phyloP scores from a whole-genome alignment of 805 yeast genomes.

The Saccharomycopsis fermentans region DNA sequence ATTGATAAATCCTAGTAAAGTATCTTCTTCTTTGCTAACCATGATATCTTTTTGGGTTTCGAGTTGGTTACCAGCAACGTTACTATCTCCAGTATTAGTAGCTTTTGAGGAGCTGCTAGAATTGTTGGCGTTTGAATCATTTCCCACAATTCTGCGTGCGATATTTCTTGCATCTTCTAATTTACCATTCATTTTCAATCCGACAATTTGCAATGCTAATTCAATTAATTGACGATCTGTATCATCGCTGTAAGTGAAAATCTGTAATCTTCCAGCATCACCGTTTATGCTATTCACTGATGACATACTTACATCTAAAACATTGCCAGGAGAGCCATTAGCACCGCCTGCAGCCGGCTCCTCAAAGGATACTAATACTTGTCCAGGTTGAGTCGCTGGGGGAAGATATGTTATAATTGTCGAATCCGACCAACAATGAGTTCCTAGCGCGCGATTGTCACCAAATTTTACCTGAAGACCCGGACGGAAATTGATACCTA shows the following conservation, averaged over 20 bases:
- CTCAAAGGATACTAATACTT: slow-evolving; percentile 79
- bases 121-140: slow-evolving; percentile 23
- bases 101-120: slow-evolving; percentile 16
- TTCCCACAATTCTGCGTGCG: slow-evolving; percentile 82
- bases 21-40: slow-evolving; percentile 9
- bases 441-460: slow-evolving; percentile 61
- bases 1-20: not conserved
- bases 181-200: slow-evolving; percentile 92
- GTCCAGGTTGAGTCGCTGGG: slow-evolving; percentile 83
- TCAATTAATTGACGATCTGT: slow-evolving; percentile 92
- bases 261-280: slow-evolving; percentile 29
- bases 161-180: slow-evolving; percentile 91
- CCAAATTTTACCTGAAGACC: slow-evolving; percentile 86
- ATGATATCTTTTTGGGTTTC: slow-evolving; percentile 1
- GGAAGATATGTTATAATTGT: slow-evolving; percentile 92
- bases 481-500: slow-evolving; percentile 79
- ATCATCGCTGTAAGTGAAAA: slow-evolving; percentile 90
- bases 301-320: not conserved
- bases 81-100: slow-evolving; percentile 5
- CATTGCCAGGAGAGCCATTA: not conserved
- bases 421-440: slow-evolving; percentile 93
- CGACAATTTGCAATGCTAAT: slow-evolving; percentile 91
- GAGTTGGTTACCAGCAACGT: slow-evolving; percentile 18
- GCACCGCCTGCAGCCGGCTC: slow-evolving; percentile 9
- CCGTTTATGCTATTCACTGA: slow-evolving; percentile 30